These are phyloP conservation scores for Henckelia pumila DNA, from an alignment of 257 asterid genomes.

Conservation along the genomic window DNA sequence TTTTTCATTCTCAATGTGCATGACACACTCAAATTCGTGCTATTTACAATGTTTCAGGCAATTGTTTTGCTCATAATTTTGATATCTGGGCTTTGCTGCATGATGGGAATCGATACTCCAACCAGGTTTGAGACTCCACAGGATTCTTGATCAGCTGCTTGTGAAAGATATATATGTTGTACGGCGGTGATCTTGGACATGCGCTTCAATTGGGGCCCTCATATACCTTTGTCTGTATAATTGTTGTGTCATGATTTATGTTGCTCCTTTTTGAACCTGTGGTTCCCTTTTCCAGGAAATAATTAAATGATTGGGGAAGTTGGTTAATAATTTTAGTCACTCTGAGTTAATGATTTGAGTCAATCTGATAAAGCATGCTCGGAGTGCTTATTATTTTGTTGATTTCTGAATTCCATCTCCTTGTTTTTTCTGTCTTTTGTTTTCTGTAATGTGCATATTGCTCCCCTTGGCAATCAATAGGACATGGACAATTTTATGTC, in stretches of 20 bases:
- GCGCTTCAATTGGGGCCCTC: slow-evolving; percentile 10
- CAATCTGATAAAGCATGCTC: not conserved
- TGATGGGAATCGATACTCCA: slow-evolving; percentile 97
- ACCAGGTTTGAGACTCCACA: slow-evolving; percentile 91
- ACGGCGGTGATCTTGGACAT: slow-evolving; percentile 16
- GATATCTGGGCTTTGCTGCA: slow-evolving; percentile 97
- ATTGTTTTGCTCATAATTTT: slow-evolving; percentile 79
- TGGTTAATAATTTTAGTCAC: not conserved
- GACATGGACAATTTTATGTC: not conserved
- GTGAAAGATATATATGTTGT: slow-evolving; percentile 23
- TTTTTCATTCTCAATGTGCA: not conserved
- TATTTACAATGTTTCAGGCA: slow-evolving; percentile 53
- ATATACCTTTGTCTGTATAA: not conserved
- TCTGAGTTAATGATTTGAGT: not conserved
- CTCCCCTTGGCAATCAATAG: not conserved
- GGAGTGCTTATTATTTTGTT: not conserved
- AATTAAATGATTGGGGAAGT: not conserved
- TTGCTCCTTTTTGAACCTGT: not conserved
- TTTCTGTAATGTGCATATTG: too few species aligned
- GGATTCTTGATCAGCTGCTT: slow-evolving; percentile 51
- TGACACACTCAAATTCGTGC: slow-evolving; percentile 4
- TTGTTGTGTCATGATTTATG: not conserved
- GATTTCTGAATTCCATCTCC: not conserved
- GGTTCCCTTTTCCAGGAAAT: not conserved
- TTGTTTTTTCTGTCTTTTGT: too few species aligned